Base-by-base conservation (phyloP, 139 green algal species). In the Nannochloris sp. region DNA sequence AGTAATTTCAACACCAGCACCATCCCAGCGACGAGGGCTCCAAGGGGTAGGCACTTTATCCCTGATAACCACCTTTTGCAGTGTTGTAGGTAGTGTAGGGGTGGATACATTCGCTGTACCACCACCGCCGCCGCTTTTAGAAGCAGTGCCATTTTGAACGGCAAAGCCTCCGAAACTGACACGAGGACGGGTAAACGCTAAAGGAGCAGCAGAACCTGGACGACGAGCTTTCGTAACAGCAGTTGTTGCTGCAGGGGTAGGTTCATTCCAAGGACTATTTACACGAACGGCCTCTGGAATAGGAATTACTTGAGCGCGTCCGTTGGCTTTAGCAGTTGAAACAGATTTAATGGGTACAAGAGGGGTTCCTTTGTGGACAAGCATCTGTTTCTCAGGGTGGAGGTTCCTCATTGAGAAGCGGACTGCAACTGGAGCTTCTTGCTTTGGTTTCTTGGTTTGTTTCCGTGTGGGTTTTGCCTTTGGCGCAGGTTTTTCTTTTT, bases 371-470 rank as follows among this genome's bases (percentile, higher is more conserved):
- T 78, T 78, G 44, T 65, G 44, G 33, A 78, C 13, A 4, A 77
- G 8, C 56, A 78, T 36, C 3, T 65, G 71, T 7, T 48, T 56
- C n/a, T 73, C 71, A 15, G 58, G 55, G 14, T 67, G 42, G 4
- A 78, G 58, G 30, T 78, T 63, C 7, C 71, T 62, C 27, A 69
- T n/a, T 12, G 56, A 70, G 56, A 78, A 78, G 7, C 71, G 71
- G 27, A 39, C 51, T 1, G 71, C 58, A 46, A 68, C 54, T 15
- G 42, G 39, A n/a, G n/a, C n/a, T 71, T 45, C 10, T 14, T 39
- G 19, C 9, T 60, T 30, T 38, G 29, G 24, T 44, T 30, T 58
- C 33, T 36, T 45, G 7, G 1, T 36, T 29, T 30, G 19, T 25
- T 56, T 46, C n/a, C 35, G 24, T 23, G 42, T n/a, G n/a, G n/a